phyloP scores from a whole-genome alignment of 1,284 basidiomycete species.

The Leccinum variabile region DNA sequence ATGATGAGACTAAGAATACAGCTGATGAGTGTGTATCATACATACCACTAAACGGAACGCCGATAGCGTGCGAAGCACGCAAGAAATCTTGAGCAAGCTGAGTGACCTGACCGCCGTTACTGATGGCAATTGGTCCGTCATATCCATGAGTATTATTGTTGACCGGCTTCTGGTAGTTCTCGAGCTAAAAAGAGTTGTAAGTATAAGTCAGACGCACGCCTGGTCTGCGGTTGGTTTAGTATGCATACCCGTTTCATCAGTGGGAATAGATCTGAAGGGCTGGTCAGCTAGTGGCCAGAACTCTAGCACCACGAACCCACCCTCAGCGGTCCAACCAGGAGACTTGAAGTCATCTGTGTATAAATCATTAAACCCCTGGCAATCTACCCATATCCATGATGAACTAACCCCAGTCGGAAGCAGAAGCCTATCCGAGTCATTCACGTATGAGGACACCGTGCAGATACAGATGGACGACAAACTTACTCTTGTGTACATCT shows the following conservation, averaged over 20 bases:
- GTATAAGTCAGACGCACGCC: background rate
- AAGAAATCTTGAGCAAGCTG: constrained; percentile 69
- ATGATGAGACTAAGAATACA: background rate
- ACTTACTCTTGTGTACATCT: constrained; percentile 65
- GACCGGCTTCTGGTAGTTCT: constrained; percentile 73
- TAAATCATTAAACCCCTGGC: background rate
- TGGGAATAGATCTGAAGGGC: constrained; percentile 56
- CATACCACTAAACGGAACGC: constrained; percentile 65
- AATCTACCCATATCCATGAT: background rate
- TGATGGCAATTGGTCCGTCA: constrained; percentile 70
- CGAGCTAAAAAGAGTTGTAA: constrained; percentile 44
- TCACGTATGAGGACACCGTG: background rate
- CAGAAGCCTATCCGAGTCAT: constrained; percentile 48
- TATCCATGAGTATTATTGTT: constrained; percentile 63
- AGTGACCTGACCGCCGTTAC: constrained; percentile 62
- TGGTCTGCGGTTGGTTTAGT: background rate
- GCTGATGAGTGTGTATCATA: background rate
- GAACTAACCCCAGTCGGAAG: constrained; percentile 64
- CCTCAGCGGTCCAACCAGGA: constrained; percentile 64
- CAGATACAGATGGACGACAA: background rate
- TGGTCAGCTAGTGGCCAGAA: constrained; percentile 4
- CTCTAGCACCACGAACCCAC: constrained; percentile 34
- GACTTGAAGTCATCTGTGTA: constrained; percentile 68
- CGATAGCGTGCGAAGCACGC: constrained; percentile 59
- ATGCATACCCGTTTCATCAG: constrained; percentile 63